Conservation (phyloP, 225 moss, liverwort and hornwort genomes). For the Asterella californica region DNA sequence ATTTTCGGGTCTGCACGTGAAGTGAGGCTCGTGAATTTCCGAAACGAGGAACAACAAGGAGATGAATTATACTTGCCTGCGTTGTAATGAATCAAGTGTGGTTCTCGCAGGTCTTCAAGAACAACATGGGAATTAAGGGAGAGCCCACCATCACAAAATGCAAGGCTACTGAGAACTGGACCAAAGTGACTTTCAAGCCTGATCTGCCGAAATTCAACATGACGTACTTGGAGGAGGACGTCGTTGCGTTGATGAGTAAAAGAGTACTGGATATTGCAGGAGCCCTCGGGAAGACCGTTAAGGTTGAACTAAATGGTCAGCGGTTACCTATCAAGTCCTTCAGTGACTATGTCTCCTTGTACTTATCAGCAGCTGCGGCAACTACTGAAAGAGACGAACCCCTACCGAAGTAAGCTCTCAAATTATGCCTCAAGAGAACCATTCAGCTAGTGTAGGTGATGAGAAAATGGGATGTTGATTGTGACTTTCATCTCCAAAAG, state of each 20-base stretch:
- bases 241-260: conserved; percentile 85
- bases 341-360: conserved; percentile 80
- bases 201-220: conserved; percentile 91
- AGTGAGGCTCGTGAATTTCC: not conserved
- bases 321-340: conserved; percentile 76
- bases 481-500: not conserved
- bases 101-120: conserved; percentile 55
- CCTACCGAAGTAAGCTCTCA: conserved; percentile 54
- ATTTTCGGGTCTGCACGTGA: not conserved
- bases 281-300: conserved; percentile 90
- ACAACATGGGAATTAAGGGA: conserved; percentile 77
- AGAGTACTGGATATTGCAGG: conserved; percentile 92
- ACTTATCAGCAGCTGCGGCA: conserved; percentile 59
- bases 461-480: too few species aligned
- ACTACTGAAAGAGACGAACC: conserved; percentile 62
- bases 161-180: conserved; percentile 90
- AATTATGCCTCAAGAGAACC: not conserved
- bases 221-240: conserved; percentile 83
- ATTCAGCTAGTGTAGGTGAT: not conserved
- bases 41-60: not conserved
- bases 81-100: not conserved
- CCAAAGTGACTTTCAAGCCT: conserved; percentile 87
- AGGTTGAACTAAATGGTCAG: conserved; percentile 87
- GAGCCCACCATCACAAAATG: conserved; percentile 75
- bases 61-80: not conserved